phyloP scores from a whole-genome alignment of 2,329 filamentous ascomycete genomes.

The Tolypocladium inflatum region DNA sequence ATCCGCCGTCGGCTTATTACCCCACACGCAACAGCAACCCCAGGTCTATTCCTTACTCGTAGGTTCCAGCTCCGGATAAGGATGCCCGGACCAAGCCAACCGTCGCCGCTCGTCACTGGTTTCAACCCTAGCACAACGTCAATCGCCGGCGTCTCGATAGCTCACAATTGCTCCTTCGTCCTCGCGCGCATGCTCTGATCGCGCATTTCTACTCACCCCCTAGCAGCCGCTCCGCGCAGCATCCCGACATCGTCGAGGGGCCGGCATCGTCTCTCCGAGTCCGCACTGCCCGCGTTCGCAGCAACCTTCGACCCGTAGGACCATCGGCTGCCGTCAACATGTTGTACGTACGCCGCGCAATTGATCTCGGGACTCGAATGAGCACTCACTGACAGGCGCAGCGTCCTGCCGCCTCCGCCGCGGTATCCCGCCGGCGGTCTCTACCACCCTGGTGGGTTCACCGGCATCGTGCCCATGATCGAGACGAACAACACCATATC shows the following conservation, averaged over 20 bases:
- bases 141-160: not conserved
- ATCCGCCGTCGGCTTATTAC: not conserved
- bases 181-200: not conserved
- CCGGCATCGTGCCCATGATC: conserved; percentile 63
- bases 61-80: not conserved
- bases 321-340: conserved; percentile 6
- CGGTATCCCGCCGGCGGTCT: conserved; percentile 69
- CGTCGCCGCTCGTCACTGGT: not conserved
- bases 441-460: conserved; percentile 60
- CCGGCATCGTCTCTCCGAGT: not conserved
- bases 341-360: conserved; percentile 14
- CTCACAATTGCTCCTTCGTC: not conserved
- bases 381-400: conserved; percentile 21
- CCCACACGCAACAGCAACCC: not conserved
- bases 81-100: not conserved
- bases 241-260: not conserved
- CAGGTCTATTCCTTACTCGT: not conserved
- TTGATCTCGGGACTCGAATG: not conserved
- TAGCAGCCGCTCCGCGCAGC: not conserved
- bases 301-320: not conserved
- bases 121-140: not conserved
- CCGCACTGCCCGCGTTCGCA: not conserved
- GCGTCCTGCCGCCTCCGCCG: conserved; percentile 77
- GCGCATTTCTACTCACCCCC: not conserved
- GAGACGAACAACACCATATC: conserved; percentile 89